These are phyloP conservation scores for Boletus pseudo-olivaceus DNA, from an alignment of 768 basidiomycete genomes.

Conservation along the genomic window DNA sequence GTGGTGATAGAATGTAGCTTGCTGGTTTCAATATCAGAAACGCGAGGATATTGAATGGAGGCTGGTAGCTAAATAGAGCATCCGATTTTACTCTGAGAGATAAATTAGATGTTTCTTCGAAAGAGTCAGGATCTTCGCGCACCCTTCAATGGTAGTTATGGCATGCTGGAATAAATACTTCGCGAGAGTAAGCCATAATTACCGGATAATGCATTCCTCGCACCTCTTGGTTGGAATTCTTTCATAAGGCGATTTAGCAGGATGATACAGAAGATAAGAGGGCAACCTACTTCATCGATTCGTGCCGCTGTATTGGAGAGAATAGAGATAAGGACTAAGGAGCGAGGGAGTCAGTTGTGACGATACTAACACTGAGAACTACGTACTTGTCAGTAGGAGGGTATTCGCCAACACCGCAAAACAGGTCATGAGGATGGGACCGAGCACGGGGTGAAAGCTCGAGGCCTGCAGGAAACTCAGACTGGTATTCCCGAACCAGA, in stretches of 20 bases:
- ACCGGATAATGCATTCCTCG: not conserved
- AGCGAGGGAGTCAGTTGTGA: not conserved
- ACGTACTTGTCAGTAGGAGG: conserved; percentile 73
- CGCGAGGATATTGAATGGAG: conserved; percentile 84
- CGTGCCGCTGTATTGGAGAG: conserved; percentile 85
- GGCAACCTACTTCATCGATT: conserved; percentile 53
- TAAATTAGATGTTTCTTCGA: conserved; percentile 3
- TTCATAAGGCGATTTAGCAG: not conserved
- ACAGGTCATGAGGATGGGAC: conserved; percentile 73
- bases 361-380: not conserved
- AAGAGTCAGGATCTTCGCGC: not conserved
- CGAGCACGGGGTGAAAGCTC: conserved; percentile 67
- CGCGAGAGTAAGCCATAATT: conserved; percentile 14
- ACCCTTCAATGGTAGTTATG: conserved; percentile 88
- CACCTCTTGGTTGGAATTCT: conserved; percentile 64
- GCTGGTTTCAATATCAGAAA: conserved; percentile 77
- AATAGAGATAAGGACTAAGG: conserved; percentile 73
- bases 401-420: conserved; percentile 82
- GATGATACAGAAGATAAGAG: not conserved
- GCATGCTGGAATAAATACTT: conserved; percentile 87
- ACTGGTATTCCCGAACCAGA: conserved; percentile 82
- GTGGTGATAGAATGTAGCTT: conserved; percentile 70
- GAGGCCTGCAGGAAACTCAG: conserved; percentile 54
- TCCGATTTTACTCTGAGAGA: conserved; percentile 74
- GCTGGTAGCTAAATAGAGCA: conserved; percentile 88